Base-by-base conservation (phyloP, 495 filamentous ascomycete species). In the Lophiotrema nucula region DNA sequence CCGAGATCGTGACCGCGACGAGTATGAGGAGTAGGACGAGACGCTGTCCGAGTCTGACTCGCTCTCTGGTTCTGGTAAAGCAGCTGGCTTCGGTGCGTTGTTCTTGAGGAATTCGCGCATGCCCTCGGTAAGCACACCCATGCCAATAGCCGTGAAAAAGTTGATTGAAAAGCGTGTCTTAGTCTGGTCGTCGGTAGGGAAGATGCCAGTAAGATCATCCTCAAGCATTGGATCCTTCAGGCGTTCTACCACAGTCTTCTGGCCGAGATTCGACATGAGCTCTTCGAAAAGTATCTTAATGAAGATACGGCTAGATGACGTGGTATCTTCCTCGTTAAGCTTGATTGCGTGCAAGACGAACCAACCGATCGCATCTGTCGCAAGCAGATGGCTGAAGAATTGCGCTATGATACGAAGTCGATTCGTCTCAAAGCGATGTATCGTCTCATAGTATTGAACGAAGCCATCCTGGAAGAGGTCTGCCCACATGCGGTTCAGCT, bases 151-250 rank as follows among this genome's bases (percentile, higher is more conserved):
- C 6, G 93, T 99, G 72, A 97, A 97, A 75, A 95, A 99, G 72
- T 99, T 99, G 83, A 97, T 95, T 18, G 92, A 89, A 77, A 99
- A 99, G 39, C 93, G 85, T 13, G 89, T 92, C 72, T 96, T 90
- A 53, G 87, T 83, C 6, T 89, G 83, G 66, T 92, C 89, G 67
- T 97, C 90, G 28, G 72, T 84, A 0, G 93, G 95, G 81, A 99
- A 99, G 8, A 99, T 74, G 47, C 95, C 92, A 25, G 87, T 80
- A 56, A 95, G 86, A 66, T 83, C 88, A 43, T 89, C 82, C 51
- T 86, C 86, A 13, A 96, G 77, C 26, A 83, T 77, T 13, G 91
- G 85, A 60, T 96, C 89, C 65, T 80, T 83, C 62, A 96, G 74
- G 19, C 86, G 84, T 37, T 83, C 81, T 64, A 87, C 83, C 37